Base-by-base conservation (phyloP, 2,329 filamentous ascomycete genomes). In the Gnomoniopsis sp. region DNA sequence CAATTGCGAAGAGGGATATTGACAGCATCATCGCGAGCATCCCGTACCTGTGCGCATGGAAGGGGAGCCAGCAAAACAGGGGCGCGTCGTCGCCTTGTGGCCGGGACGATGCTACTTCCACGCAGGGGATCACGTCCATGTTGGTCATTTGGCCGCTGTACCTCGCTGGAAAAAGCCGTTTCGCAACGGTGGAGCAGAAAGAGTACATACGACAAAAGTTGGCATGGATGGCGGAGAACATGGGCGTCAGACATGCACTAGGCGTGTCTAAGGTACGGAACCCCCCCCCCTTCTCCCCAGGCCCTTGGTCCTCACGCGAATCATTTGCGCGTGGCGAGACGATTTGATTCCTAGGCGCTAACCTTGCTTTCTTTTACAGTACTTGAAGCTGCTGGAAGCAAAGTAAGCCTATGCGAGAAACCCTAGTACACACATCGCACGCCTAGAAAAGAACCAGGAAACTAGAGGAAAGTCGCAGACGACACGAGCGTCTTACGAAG, bases 121-220 rank as follows among this genome's bases (percentile, higher is more conserved):
- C 48, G 10, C 43, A 57, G 21, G 55, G 55, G 12, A 47, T 57
- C 22, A 57, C 55, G 26, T 38, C 44, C n/a, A 21, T 57, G n/a
- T 26, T 57, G 55, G 49, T 57, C 7, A 53, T 57, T 21, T 57
- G 55, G 55, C 55, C 55, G 6, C 43, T 57, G 43, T 49, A 52
- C 55, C 55, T 57, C 15, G 33, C 55, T 17, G 55, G 49, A 8
- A 43, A 57, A 22, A 57, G 55, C 30, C 48, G 46, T 4, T 57
- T 53, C 6, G 55, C 51, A 6, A 57, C 41, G 19, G 30, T 44
- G 17, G 43, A 52, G 21, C 55, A 57, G 17, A 57, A 53, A 41
- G 55, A 53, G 30, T 53, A 57, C n/a, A 50, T 57, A 10, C 55
- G 48, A 30, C 30, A 26, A 23, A 57, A 15, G 41, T 43, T 57